Percentiles rank a stretch among this genome's conserved stretches.
phyloP scores from a whole-genome alignment of 768 basidiomycete species.

The Boletus edulis region DNA sequence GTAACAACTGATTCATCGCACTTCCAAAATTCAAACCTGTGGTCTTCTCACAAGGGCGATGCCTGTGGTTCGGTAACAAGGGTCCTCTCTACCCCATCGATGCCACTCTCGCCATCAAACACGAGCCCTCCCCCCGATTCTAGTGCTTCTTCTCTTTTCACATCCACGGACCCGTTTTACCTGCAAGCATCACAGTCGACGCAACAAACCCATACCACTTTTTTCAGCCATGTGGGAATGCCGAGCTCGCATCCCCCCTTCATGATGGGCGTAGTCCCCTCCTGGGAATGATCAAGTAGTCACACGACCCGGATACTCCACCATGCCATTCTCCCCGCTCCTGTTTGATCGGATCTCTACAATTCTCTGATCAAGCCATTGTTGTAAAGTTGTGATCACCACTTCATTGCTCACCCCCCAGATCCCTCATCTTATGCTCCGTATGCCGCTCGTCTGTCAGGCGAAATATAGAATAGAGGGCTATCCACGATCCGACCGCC shows the following conservation, averaged over 20 bases:
- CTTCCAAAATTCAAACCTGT: slow-evolving; percentile 20
- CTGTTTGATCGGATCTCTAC: slow-evolving; percentile 7
- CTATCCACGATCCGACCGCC: not conserved
- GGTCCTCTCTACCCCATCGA: slow-evolving; percentile 24
- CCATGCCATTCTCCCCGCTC: not conserved
- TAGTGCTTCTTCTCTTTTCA: slow-evolving; percentile 34
- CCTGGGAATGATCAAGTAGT: slow-evolving; percentile 20
- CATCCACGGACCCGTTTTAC: slow-evolving; percentile 51
- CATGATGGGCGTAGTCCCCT: slow-evolving; percentile 23
- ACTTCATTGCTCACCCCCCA: not conserved
- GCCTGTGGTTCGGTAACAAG: slow-evolving; percentile 12
- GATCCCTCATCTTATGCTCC: slow-evolving; percentile 6
- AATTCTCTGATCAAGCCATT: slow-evolving; percentile 3
- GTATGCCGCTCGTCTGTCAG: not conserved
- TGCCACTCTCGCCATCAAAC: slow-evolving; percentile 11
- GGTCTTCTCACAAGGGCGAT: slow-evolving; percentile 21
- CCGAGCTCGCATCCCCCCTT: slow-evolving; percentile 42
- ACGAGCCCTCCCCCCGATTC: slow-evolving; percentile 23
- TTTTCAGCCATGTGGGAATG: slow-evolving; percentile 38
- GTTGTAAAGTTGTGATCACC: slow-evolving; percentile 13
- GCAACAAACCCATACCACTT: slow-evolving; percentile 30
- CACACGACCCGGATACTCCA: not conserved
- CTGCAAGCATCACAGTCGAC: slow-evolving; percentile 40
- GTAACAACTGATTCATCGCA: slow-evolving; percentile 34
- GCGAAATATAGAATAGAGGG: slow-evolving; percentile 14